Conservation (phyloP, 495 filamentous ascomycete species). For the Corynascus novoguineensis region DNA sequence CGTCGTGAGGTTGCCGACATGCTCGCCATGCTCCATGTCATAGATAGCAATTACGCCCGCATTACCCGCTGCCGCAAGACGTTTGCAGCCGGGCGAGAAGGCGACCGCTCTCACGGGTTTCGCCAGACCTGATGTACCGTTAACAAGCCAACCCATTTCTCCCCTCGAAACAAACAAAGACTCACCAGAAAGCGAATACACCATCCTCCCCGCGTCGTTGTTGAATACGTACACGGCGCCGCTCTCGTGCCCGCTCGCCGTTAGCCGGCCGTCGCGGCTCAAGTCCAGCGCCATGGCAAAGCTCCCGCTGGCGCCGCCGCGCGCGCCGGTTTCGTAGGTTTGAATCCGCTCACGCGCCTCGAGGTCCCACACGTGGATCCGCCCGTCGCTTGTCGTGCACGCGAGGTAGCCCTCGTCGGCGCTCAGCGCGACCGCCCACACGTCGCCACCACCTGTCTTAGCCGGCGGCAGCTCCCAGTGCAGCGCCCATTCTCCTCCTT, state of each 20-base stretch:
- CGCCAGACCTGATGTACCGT: conserved; percentile 57
- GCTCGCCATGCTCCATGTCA: conserved; percentile 85
- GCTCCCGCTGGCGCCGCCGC: conserved; percentile 42
- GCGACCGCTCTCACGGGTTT: conserved; percentile 77
- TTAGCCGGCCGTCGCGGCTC: conserved; percentile 68
- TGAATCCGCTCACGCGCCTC: conserved; percentile 45
- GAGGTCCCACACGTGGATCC: conserved; percentile 84
- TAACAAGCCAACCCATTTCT: background rate
- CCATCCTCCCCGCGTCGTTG: conserved; percentile 78
- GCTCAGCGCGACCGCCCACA: conserved; percentile 84
- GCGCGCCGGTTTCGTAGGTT: conserved; percentile 78
- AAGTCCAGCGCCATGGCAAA: conserved; percentile 88
- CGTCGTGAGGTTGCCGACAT: conserved; percentile 76
- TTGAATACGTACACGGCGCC: conserved; percentile 93
- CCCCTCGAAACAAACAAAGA: background rate
- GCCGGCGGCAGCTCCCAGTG: conserved; percentile 30
- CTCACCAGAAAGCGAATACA: conserved; percentile 79
- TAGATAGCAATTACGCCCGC: conserved; percentile 84
- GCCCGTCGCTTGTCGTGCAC: conserved; percentile 73
- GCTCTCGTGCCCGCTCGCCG: conserved; percentile 88
- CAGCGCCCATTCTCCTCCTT: conserved; percentile 48
- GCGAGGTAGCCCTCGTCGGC: conserved; percentile 77
- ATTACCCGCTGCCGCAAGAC: conserved; percentile 90
- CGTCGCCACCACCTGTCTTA: conserved; percentile 54
- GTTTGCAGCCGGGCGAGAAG: conserved; percentile 78